Evolutionary conservation across 805 yeast genomes (phyloP), one percentile per base, ranked within the genome.

Genomic region (Grigorovia transvaalensis): DNA sequence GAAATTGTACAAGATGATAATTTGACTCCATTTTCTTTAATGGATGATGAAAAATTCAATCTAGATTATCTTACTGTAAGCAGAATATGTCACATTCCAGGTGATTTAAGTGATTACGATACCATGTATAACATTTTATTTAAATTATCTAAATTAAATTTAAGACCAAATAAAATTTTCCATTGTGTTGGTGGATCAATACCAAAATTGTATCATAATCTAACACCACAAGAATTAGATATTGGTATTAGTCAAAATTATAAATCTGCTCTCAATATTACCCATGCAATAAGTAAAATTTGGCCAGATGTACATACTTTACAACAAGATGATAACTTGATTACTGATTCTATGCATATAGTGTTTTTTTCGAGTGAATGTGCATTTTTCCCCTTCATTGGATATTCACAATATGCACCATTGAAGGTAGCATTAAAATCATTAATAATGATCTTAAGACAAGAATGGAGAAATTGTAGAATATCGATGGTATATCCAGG

Each of bases 321-420:
- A 17, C 23, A 45, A 8, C 30, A 30, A 29, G 30, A n/a, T 17
- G 40, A 17, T 2, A 13, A n/a, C n/a, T 27, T n/a, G 8, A 9
- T 12, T n/a, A 33, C 18, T n/a, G 47, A 45, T n/a, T 45, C n/a
- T 6, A 30, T 18, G 44, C 84, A 75, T 61, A 75, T 81, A 57
- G 79, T 81, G 23, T 77, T 74, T 54, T 83, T 77, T 59, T 85
- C 96, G 0, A 87, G 96, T 2, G 85, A 82, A 4, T 80, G 84
- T 9, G 89, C 95, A 2, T 80, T 84, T 57, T 91, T 80, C 71
- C 88, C 96, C 5, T 84, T 91, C 62, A 85, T 88, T 45, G 99
- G 99, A 0, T 93, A 93, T 65, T 77, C 82, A 0, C 91, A 88
- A 59, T 93, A 93, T 64, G 90, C 93, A 0, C 99, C 99, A 0